Percentiles rank a stretch among this genome's conserved stretches.
Evolutionary conservation across 495 filamentous ascomycete species (phyloP).

Genomic region (Penicillium goetzii): DNA sequence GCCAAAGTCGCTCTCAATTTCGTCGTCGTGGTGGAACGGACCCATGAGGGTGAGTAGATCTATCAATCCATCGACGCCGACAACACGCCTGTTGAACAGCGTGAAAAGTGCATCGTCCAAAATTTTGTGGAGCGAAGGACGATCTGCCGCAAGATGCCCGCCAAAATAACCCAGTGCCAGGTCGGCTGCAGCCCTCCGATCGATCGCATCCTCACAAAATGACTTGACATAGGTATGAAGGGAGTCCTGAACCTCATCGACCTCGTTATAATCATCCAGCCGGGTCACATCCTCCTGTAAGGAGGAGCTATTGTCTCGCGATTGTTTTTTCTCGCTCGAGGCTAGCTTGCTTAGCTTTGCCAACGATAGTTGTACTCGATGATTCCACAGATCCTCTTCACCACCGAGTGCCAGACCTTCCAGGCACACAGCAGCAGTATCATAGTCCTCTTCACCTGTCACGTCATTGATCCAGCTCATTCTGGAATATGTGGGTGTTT

Average conservation of each 20-base stretch:
- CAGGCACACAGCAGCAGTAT: conserved; percentile 68
- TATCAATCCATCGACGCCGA: conserved; percentile 69
- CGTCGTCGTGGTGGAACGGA: conserved; percentile 28
- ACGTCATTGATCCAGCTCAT: conserved; percentile 97
- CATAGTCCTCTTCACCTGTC: conserved; percentile 68
- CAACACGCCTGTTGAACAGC: conserved; percentile 67
- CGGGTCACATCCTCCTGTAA: conserved; percentile 40
- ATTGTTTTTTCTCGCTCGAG: conserved; percentile 44
- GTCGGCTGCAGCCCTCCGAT: conserved; percentile 74
- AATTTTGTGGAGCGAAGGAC: conserved; percentile 64
- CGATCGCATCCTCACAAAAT: conserved; percentile 67
- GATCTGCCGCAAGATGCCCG: conserved; percentile 55
- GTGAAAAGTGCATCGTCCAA: conserved; percentile 66
- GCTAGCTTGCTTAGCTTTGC: conserved; percentile 80
- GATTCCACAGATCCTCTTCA: conserved; percentile 81
- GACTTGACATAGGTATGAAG: conserved; percentile 64
- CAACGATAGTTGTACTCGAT: conserved; percentile 88
- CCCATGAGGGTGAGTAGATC: conserved; percentile 81
- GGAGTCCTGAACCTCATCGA: conserved; percentile 75
- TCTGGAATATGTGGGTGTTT: conserved; percentile 67
- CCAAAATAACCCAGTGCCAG: conserved; percentile 72
- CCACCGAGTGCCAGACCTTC: conserved; percentile 62
- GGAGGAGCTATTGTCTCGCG: conserved; percentile 22
- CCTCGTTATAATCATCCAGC: conserved; percentile 63
- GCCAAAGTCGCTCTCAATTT: conserved; percentile 42